Percentiles rank a stretch among this genome's conserved stretches.
Conservation (phyloP, 495 filamentous ascomycete genomes). For the Lentithecium fluviatile region DNA sequence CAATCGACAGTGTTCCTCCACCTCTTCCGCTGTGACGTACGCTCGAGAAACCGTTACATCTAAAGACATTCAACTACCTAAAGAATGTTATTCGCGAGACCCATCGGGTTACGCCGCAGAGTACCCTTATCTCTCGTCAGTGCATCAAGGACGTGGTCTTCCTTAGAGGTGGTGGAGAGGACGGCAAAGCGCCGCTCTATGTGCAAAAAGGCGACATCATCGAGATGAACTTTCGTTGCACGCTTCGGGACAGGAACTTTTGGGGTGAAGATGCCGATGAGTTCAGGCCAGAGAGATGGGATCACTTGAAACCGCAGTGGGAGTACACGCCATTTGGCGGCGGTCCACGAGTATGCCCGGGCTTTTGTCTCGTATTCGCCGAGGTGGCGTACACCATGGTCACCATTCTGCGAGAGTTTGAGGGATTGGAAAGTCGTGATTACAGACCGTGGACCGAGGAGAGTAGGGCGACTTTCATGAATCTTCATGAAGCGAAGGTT, state of each 20-base stretch:
- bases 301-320: conserved; percentile 31
- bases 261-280: conserved; percentile 40
- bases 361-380: conserved; percentile 40
- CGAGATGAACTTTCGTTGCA: conserved; percentile 43
- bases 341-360: conserved; percentile 42
- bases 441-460: too few species aligned
- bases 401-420: conserved; percentile 38
- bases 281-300: conserved; percentile 39
- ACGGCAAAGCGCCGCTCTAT: conserved; percentile 51
- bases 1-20: too few species aligned
- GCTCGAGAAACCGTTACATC: too few species aligned
- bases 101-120: neutral
- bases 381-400: conserved; percentile 39
- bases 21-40: too few species aligned
- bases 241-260: conserved; percentile 37
- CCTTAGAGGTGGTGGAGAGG: conserved; percentile 52
- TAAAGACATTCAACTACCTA: conserved; percentile 33
- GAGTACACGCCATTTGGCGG: conserved; percentile 43
- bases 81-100: conserved; percentile 24
- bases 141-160: conserved; percentile 51
- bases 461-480: too few species aligned
- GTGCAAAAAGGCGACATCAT: conserved; percentile 45
- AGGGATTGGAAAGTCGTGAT: conserved; percentile 22
- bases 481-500: too few species aligned
- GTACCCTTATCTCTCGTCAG: conserved; percentile 43